Conservation (phyloP, 352 stramenopile species). For the Elongisporangium prolatum region DNA sequence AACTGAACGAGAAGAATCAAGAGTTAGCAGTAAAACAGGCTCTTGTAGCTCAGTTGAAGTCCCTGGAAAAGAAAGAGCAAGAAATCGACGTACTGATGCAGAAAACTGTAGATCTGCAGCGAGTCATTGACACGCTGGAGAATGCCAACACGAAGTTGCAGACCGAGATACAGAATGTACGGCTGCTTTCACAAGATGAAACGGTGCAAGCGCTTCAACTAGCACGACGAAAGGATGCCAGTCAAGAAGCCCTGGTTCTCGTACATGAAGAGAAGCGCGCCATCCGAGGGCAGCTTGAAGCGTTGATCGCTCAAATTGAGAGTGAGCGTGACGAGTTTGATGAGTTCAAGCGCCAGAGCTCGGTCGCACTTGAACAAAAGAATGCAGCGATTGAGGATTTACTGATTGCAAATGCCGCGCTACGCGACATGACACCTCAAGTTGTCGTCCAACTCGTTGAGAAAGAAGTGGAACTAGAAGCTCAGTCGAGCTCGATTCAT, state of each 20-base stretch:
- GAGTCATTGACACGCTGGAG: conserved; percentile 17
- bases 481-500: not conserved
- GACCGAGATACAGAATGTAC: conserved; percentile 23
- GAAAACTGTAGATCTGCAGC: conserved; percentile 31
- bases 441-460: not conserved
- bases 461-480: conserved; percentile 3
- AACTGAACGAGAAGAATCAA: conserved; percentile 2
- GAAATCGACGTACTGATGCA: conserved; percentile 49
- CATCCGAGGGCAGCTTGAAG: conserved; percentile 30
- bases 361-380: not conserved
- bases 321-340: conserved; percentile 1
- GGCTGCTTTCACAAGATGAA: conserved; percentile 62
- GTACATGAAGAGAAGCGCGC: conserved; percentile 52
- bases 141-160: conserved; percentile 19
- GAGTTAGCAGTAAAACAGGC: conserved; percentile 1
- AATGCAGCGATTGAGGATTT: not conserved
- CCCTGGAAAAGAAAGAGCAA: conserved; percentile 25
- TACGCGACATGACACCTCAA: not conserved
- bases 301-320: conserved; percentile 7
- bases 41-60: not conserved
- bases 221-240: conserved; percentile 51
- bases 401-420: not conserved
- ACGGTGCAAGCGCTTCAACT: conserved; percentile 71
- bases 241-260: conserved; percentile 48
- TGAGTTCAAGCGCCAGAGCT: not conserved